Conservation (phyloP, 768 basidiomycete genomes). For the Holtermannia corniformis region DNA sequence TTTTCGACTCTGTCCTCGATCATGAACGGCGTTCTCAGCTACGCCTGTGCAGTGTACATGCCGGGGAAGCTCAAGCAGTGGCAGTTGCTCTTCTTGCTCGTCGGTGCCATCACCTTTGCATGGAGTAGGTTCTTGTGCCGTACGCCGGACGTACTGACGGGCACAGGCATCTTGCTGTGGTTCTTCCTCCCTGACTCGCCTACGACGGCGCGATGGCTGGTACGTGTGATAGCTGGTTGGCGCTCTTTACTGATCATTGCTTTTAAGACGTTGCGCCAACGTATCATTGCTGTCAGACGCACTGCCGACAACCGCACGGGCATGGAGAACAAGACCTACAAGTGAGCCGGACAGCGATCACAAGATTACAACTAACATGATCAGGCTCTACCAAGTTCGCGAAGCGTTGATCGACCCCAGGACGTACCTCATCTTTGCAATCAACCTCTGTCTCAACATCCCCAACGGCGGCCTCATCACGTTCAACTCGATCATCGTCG, state of each 20-base stretch:
- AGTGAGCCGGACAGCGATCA: no score
- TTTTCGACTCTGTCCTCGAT: conserved; percentile 26
- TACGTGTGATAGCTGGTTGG: no score
- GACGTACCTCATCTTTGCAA: conserved; percentile 25
- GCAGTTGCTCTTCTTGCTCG: conserved; percentile 23
- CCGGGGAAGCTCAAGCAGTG: conserved; percentile 10
- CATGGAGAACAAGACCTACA: conserved; percentile 22
- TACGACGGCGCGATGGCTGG: conserved; percentile 23
- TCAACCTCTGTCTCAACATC: conserved; percentile 23
- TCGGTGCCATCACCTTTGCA: conserved; percentile 20
- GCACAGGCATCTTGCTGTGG: conserved; percentile 13
- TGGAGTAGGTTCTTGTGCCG: no score
- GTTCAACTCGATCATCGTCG: conserved; percentile 22
- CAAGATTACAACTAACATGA: no score
- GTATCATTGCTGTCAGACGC: conserved; percentile 19
- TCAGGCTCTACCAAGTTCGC: conserved; percentile 11
- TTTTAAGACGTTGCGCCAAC: conserved; percentile 20
- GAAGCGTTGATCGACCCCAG: conserved; percentile 26
- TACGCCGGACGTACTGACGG: no score
- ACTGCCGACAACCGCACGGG: conserved; percentile 21
- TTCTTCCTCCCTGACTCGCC: conserved; percentile 24
- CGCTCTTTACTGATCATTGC: no score
- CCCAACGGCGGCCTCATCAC: conserved; percentile 23
- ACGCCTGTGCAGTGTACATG: conserved; percentile 3
- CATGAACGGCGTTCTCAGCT: conserved; percentile 23